Percentiles rank a stretch among this genome's conserved stretches.
Conservation (phyloP, 805 yeast species). For the Saccharomycopsis sp. region DNA sequence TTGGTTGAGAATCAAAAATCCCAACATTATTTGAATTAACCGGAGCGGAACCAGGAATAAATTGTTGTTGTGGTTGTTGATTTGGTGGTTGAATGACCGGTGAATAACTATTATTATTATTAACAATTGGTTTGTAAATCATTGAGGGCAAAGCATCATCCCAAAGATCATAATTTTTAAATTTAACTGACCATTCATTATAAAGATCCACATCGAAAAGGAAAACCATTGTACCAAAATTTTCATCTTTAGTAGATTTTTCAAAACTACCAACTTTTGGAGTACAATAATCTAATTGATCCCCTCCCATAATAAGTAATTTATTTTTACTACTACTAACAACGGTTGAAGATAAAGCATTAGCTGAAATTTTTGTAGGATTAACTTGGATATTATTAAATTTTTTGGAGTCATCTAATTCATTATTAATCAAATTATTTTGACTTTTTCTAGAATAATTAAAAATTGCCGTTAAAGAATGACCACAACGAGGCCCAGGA, state of each 20-base stretch:
- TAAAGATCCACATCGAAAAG: conserved; percentile 43
- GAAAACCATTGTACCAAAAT: conserved; percentile 50
- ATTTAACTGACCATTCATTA: conserved; percentile 17
- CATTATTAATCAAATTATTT: background rate
- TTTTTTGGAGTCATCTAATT: conserved; percentile 1
- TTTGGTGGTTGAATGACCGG: background rate
- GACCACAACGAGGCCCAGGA: conserved; percentile 88
- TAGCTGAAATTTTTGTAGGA: conserved; percentile 10
- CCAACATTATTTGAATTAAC: background rate
- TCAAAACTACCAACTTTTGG: conserved; percentile 38
- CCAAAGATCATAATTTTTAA: conserved; percentile 15
- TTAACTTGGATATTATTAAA: conserved; percentile 9
- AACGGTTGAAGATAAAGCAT: conserved; percentile 11
- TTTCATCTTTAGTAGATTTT: conserved; percentile 41
- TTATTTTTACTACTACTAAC: conserved; percentile 35
- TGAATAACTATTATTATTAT: background rate
- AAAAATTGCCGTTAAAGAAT: conserved; percentile 65
- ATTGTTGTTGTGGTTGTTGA: background rate
- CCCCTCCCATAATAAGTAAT: conserved; percentile 86
- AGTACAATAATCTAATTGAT: conserved; percentile 56
- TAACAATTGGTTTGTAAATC: background rate
- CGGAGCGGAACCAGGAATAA: background rate
- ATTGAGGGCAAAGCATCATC: conserved; percentile 5
- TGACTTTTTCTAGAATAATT: conserved; percentile 21
- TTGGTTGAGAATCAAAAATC: background rate